A percentile compares a stretch with the other conserved stretches of the same genome.
Evolutionary conservation across 768 basidiomycete species (phyloP).

Genomic region (Coprinopsis sp.): DNA sequence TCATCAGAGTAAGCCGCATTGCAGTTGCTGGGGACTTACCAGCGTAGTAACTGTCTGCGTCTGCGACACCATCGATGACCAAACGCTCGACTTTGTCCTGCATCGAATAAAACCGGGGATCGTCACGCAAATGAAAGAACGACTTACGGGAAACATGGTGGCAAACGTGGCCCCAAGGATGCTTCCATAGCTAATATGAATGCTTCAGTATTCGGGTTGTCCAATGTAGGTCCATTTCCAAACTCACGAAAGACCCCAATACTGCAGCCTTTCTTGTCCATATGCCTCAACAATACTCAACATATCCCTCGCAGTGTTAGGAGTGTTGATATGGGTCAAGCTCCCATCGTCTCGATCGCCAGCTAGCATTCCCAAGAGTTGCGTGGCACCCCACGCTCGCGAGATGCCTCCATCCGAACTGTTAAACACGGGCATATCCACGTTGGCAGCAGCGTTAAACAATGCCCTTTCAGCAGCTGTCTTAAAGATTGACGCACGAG

Average conservation of each 20-base stretch:
- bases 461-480: constrained; percentile 29
- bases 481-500: constrained; percentile 31
- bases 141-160: constrained; percentile 19
- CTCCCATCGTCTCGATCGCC: constrained; percentile 24
- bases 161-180: constrained; percentile 21
- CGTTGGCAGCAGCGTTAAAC: constrained; percentile 17
- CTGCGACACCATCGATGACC: constrained; percentile 37
- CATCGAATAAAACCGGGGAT: not conserved
- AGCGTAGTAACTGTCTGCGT: constrained; percentile 35
- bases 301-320: constrained; percentile 35
- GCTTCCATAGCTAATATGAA: constrained; percentile 18
- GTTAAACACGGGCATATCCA: constrained; percentile 19
- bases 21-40: constrained; percentile 20
- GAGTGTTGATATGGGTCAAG: constrained; percentile 30
- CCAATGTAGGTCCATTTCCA: too few relatives aligned
- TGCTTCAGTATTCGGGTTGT: too few relatives aligned
- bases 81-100: constrained; percentile 36
- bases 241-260: constrained; percentile 29
- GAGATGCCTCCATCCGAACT: constrained; percentile 22
- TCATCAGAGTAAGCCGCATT: not conserved
- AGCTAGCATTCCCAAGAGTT: constrained; percentile 29
- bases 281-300: constrained; percentile 28
- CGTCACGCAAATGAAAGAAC: too few relatives aligned
- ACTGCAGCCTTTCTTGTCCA: constrained; percentile 28
- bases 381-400: constrained; percentile 27